These are phyloP conservation scores for Camellia sinensis DNA, from an alignment of 148 eudicot genomes.

Conservation along the genomic window DNA sequence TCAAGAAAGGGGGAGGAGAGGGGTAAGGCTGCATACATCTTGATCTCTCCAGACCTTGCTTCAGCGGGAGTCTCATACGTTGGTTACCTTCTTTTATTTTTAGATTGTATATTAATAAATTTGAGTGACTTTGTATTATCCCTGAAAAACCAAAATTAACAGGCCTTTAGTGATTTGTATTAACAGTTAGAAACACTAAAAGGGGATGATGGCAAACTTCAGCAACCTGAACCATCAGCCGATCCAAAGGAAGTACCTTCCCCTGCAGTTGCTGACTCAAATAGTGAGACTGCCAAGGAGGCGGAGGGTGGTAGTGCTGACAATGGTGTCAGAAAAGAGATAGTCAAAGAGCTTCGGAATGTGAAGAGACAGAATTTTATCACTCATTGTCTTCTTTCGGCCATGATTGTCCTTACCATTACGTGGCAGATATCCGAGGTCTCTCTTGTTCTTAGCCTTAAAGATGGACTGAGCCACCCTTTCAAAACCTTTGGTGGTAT, in stretches of 20 bases:
- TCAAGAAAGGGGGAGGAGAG: too few species aligned
- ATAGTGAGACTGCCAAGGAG: constrained; percentile 9
- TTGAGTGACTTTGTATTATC: neutral
- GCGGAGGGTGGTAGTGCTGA: neutral
- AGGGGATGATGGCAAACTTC: constrained; percentile 18
- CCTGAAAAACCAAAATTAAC: neutral
- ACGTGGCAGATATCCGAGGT: constrained; percentile 70
- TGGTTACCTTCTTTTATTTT: too few species aligned
- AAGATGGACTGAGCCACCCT: constrained; percentile 47
- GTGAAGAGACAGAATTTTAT: constrained; percentile 60
- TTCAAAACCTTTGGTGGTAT: constrained; percentile 42
- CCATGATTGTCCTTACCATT: constrained; percentile 52
- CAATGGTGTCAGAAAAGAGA: constrained; percentile 21
- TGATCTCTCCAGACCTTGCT: too few species aligned
- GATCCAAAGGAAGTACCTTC: constrained; percentile 21
- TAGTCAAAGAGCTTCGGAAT: constrained; percentile 53
- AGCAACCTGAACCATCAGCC: constrained; percentile 22
- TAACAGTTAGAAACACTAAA: constrained; percentile 40
- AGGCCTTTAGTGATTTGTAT: neutral
- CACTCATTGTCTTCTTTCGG: constrained; percentile 67
- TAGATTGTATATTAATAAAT: too few species aligned
- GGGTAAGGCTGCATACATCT: too few species aligned
- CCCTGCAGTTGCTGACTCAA: constrained; percentile 3
- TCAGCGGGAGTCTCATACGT: too few species aligned
- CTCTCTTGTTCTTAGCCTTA: constrained; percentile 47